Evolutionary conservation across 2,329 filamentous ascomycete species (phyloP).

Genomic region (Byssoonygena ceratinophila): DNA sequence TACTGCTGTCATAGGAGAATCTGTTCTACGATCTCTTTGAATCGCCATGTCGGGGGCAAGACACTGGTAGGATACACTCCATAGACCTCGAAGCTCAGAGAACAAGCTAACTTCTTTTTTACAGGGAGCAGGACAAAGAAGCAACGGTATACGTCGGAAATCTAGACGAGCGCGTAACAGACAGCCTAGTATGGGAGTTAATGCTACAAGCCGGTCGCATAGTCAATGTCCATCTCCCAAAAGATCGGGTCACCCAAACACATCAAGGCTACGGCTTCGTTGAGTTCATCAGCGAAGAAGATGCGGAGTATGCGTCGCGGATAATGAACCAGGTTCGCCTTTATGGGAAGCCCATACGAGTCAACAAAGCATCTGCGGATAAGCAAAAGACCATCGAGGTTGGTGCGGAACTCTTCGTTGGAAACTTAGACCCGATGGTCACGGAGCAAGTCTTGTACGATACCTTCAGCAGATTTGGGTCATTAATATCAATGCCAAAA

Average conservation of each 20-base stretch:
- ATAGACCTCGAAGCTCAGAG: constrained; percentile 17
- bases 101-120: constrained; percentile 18
- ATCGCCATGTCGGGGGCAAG: constrained; percentile 56
- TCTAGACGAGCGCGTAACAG: constrained; percentile 88
- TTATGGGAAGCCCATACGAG: constrained; percentile 86
- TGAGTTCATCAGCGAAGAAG: constrained; percentile 89
- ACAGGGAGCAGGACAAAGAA: constrained; percentile 93
- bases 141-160: constrained; percentile 97
- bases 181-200: constrained; percentile 87
- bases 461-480: constrained; percentile 85
- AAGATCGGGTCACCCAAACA: constrained; percentile 91
- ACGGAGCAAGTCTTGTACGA: constrained; percentile 95
- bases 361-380: constrained; percentile 89
- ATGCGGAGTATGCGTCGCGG: constrained; percentile 91
- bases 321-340: constrained; percentile 94
- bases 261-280: constrained; percentile 99
- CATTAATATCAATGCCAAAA: constrained; percentile 73
- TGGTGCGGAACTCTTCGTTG: constrained; percentile 91
- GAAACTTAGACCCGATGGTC: constrained; percentile 87
- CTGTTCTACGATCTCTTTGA: not conserved
- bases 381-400: constrained; percentile 91
- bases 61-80: constrained; percentile 53
- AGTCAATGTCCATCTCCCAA: constrained; percentile 94
- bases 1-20: not conserved
- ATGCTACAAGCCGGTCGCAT: constrained; percentile 97